A percentile compares a stretch with the other conserved stretches of the same genome.
phyloP scores from a whole-genome alignment of 1,139 yeast species.

The Hansenula lynferdii region DNA sequence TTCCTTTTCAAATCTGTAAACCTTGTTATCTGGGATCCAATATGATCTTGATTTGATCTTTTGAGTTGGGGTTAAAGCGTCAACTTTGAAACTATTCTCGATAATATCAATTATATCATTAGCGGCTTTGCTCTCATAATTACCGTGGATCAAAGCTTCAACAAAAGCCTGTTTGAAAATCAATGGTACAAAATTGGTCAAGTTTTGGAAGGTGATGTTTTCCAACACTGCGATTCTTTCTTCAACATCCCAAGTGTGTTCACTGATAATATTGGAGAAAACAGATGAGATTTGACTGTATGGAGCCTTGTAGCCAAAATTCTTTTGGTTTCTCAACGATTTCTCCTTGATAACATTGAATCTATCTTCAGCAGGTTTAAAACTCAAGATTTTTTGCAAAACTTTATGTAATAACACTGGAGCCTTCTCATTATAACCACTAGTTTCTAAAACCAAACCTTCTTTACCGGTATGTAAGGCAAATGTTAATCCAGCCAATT shows the following conservation, averaged over 20 bases:
- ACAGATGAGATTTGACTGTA: conserved; percentile 67
- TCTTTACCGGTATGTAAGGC: conserved; percentile 57
- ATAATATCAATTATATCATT: conserved; percentile 39
- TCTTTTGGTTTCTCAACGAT: conserved; percentile 54
- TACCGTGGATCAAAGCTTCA: conserved; percentile 79
- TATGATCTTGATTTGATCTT: conserved; percentile 45
- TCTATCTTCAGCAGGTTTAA: conserved; percentile 51
- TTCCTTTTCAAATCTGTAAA: conserved; percentile 44
- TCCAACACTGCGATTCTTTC: conserved; percentile 56
- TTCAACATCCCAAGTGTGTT: conserved; percentile 58
- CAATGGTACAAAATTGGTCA: conserved; percentile 42
- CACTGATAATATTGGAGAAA: conserved; percentile 60
- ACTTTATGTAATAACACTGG: conserved; percentile 57
- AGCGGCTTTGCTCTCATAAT: conserved; percentile 56
- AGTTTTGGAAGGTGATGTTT: conserved; percentile 43
- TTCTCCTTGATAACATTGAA: conserved; percentile 67
- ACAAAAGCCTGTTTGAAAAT: conserved; percentile 43
- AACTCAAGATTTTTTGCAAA: conserved; percentile 45
- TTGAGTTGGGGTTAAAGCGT: conserved; percentile 27
- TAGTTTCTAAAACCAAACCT: conserved; percentile 62
- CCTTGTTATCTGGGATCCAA: conserved; percentile 38
- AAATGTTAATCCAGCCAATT: conserved; percentile 70
- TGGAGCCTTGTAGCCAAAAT: conserved; percentile 73
- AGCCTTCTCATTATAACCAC: conserved; percentile 84
- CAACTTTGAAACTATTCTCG: conserved; percentile 28